Base-by-base conservation (phyloP, 192 early-diverging fungal species). In the Phycomyces blakesleeanus region DNA sequence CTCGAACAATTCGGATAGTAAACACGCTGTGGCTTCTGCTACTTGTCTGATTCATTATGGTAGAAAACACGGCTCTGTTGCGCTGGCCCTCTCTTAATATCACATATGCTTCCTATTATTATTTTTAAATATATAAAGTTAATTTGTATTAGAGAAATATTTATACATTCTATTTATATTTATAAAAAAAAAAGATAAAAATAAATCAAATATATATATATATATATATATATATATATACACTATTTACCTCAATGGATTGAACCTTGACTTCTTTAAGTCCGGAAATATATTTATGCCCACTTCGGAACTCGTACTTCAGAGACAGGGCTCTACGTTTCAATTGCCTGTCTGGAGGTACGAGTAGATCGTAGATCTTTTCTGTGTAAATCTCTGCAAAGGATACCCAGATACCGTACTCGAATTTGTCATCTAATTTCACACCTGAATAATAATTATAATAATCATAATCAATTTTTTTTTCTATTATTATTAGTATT, bases 331-430 rank as follows among this genome's bases (percentile, higher is more conserved):
- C 37, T 9, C 38, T 69, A 20, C 78, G 61, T 15, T 71, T 68
- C 9, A 42, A 24, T n/a, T 67, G 40, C 15, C n/a, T 24, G 0
- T 64, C 25, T 14, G 76, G 69, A 20, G 66, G 51, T 25, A 79
- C 82, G 38, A 98, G 73, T 38, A 98, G 76, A 60, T 98, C 96
- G 55, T 88, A 89, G 14, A 98, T 87, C 64, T 78, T 85, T 66
- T 94, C 91, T 51, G 85, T 90, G 71, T 95, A 95, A 25, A 98
- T 86, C 62, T 98, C 96, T 26, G 92, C 69, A 74, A 92, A 98
- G 9, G 90, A 92, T 26, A 95, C 88, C 69, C 91, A 89, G 38
- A 98, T 79, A 11, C 89, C 74, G 68, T 88, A 98, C 63, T 89
- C 90, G 62, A 85, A 86, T 24, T 86, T 76, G 3, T 66, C 39